These are phyloP conservation scores for Panicum virgatum DNA, from an alignment of 202 grass and related monocot species.

Conservation along the genomic window DNA sequence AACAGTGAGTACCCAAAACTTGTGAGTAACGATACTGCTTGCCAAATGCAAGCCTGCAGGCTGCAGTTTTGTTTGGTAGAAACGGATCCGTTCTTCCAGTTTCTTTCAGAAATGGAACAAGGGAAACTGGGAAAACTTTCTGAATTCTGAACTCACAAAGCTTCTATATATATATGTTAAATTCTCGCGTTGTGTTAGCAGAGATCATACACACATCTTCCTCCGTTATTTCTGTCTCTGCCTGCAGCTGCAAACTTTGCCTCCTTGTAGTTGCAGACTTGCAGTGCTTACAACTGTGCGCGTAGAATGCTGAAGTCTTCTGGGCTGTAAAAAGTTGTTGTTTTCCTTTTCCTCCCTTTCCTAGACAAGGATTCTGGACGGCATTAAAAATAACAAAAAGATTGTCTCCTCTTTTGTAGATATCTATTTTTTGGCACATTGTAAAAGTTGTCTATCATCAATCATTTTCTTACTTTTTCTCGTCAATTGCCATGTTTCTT, in stretches of 20 bases:
- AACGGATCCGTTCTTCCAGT: not conserved
- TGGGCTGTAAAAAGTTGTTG: not conserved
- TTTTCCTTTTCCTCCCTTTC: not conserved
- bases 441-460: conserved; percentile 14
- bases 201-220: too few species aligned
- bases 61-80: conserved; percentile 14
- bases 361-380: not conserved
- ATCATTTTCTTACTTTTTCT: not conserved
- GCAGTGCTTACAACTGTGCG: not conserved
- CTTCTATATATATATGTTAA: too few species aligned
- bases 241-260: conserved; percentile 25
- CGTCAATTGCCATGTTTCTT: conserved; percentile 24
- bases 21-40: not conserved
- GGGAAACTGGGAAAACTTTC: too few species aligned
- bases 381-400: conserved; percentile 17
- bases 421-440: conserved; percentile 24
- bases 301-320: not conserved
- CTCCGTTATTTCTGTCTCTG: not conserved
- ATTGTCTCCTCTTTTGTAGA: conserved; percentile 1
- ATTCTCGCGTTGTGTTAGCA: not conserved
- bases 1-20: not conserved
- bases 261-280: not conserved
- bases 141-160: too few species aligned
- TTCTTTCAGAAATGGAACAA: too few species aligned
- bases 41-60: not conserved